These are phyloP conservation scores for Parastagonospora avenae DNA, from an alignment of 2,329 filamentous ascomycete genomes.

Conservation along the genomic window DNA sequence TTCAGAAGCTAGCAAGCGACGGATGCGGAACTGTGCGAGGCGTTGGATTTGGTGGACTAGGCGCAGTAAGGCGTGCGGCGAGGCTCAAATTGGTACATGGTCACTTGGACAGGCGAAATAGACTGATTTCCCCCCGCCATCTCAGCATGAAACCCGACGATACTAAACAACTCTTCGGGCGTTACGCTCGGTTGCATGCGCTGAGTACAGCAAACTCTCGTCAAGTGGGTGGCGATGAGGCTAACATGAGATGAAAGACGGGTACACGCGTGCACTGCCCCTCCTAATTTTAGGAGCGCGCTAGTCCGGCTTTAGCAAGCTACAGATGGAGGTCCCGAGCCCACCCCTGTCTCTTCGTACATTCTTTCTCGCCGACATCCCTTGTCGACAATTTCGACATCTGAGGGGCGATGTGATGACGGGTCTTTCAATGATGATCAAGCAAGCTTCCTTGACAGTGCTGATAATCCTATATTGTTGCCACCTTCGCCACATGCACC, in stretches of 20 bases:
- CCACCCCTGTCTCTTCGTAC: conserved; percentile 9
- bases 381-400: not conserved
- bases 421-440: not conserved
- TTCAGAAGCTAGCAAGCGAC: conserved; percentile 26
- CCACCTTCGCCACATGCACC: not conserved
- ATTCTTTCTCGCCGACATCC: not conserved
- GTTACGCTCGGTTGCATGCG: conserved; percentile 1
- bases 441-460: not conserved
- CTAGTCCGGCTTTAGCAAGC: conserved; percentile 12
- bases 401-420: not conserved
- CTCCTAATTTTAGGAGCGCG: conserved; percentile 34
- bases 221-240: conserved; percentile 22
- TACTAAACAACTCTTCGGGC: conserved; percentile 4
- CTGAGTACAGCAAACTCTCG: conserved; percentile 7
- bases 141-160: not conserved
- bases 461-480: not conserved
- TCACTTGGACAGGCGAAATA: conserved; percentile 16
- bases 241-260: conserved; percentile 20
- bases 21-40: conserved; percentile 26
- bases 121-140: conserved; percentile 23
- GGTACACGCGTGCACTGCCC: conserved; percentile 29
- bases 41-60: conserved; percentile 24
- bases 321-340: conserved; percentile 15
- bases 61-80: conserved; percentile 17
- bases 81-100: conserved; percentile 15